These are phyloP conservation scores for Lactifluus subvellereus DNA, from an alignment of 768 basidiomycete species.

Conservation along the genomic window DNA sequence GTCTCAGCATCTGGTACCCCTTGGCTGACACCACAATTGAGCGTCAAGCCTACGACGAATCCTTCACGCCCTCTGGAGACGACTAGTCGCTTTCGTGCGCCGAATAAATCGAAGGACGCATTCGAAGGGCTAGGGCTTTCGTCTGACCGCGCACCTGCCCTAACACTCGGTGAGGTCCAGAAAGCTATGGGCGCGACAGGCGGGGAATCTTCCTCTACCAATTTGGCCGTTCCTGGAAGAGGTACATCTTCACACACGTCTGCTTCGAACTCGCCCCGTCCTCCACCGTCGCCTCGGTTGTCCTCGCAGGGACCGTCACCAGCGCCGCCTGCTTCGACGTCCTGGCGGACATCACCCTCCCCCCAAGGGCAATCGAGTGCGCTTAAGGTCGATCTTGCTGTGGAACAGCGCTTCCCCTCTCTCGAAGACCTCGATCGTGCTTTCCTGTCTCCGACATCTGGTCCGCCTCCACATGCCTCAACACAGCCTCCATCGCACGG, in stretches of 20 bases:
- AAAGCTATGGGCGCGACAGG: constrained; percentile 40
- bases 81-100: constrained; percentile 9
- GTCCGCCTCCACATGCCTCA: constrained; percentile 11
- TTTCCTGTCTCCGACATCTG: constrained; percentile 32
- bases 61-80: constrained; percentile 10
- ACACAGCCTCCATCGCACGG: constrained; percentile 12
- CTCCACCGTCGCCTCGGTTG: constrained; percentile 18
- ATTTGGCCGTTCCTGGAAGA: constrained; percentile 16
- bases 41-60: constrained; percentile 5
- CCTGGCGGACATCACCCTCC: constrained; percentile 20
- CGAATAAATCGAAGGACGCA: constrained; percentile 50
- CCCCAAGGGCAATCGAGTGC: constrained; percentile 1
- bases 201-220: not conserved
- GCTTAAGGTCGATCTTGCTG: constrained; percentile 40
- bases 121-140: constrained; percentile 68
- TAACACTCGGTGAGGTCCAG: constrained; percentile 71
- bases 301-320: constrained; percentile 18
- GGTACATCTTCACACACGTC: constrained; percentile 10
- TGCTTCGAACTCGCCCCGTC: constrained; percentile 17
- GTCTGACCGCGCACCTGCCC: constrained; percentile 43
- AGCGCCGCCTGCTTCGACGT: constrained; percentile 11
- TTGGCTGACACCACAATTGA: constrained; percentile 1
- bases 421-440: constrained; percentile 74
- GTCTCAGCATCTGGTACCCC: constrained; percentile 4
- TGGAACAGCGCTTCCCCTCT: constrained; percentile 79